A percentile compares a stretch with the other conserved stretches of the same genome.
Evolutionary conservation across 768 basidiomycete species (phyloP).

Genomic region (Gymnopilus dilepis): DNA sequence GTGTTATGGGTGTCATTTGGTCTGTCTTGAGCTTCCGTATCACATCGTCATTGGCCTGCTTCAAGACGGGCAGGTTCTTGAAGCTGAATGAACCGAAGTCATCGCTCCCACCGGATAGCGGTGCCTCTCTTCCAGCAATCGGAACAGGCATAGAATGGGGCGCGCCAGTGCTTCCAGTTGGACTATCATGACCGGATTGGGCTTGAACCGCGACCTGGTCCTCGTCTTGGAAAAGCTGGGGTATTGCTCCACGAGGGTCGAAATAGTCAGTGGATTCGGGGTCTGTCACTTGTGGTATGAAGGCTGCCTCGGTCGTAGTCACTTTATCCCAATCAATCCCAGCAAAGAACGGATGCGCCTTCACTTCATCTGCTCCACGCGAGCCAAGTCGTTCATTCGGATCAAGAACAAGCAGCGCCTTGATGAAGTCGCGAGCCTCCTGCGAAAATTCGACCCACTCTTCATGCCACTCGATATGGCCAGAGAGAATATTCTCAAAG

Average conservation of each 20-base stretch:
- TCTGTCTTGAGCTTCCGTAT: conserved; percentile 95
- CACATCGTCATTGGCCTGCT: conserved; percentile 98
- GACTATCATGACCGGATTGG: conserved; percentile 53
- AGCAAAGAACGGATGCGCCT: conserved; percentile 86
- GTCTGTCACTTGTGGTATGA: conserved; percentile 94
- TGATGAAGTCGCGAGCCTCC: conserved; percentile 91
- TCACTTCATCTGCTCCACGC: conserved; percentile 91
- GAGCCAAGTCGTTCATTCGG: conserved; percentile 81
- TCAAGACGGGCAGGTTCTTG: conserved; percentile 94
- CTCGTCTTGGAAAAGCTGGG: conserved; percentile 91
- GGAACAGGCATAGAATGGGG: conserved; percentile 49
- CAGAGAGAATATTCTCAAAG: conserved; percentile 97
- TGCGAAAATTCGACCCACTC: conserved; percentile 87
- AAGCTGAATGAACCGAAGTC: conserved; percentile 99
- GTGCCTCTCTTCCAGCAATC: conserved; percentile 44
- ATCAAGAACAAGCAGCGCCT: conserved; percentile 81
- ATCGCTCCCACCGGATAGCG: conserved; percentile 67
- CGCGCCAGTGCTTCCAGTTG: conserved; percentile 42
- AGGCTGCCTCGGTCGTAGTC: conserved; percentile 86
- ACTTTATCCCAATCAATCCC: conserved; percentile 95
- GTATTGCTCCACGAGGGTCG: conserved; percentile 91
- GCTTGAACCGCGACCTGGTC: conserved; percentile 65
- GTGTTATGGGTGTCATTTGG: conserved; percentile 78
- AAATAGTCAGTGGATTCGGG: conserved; percentile 99
- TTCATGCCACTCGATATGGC: conserved; percentile 95